Evolutionary conservation across 768 basidiomycete species (phyloP).

Genomic region (Boletus subcaerulescens): DNA sequence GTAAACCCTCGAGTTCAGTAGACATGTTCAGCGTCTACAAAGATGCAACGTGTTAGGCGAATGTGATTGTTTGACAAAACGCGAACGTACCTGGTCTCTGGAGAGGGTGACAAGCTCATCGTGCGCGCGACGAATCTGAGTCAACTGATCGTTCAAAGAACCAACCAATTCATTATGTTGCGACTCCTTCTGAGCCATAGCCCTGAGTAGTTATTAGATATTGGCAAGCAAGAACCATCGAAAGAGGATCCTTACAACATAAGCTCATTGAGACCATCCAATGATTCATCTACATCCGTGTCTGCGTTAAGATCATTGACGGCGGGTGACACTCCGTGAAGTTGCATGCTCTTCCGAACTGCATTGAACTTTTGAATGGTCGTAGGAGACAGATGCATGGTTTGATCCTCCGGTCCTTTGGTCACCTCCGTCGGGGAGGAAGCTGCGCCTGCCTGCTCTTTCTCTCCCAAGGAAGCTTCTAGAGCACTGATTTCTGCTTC

Average conservation of each 20-base stretch:
- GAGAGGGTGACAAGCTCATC: constrained; percentile 80
- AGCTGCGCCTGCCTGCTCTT: constrained; percentile 19
- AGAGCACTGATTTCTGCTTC: constrained; percentile 86
- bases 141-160: constrained; percentile 62
- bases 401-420: constrained; percentile 22
- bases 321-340: constrained; percentile 38
- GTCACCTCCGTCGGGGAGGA: background rate
- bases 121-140: constrained; percentile 69
- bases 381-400: constrained; percentile 58
- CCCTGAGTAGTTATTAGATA: constrained; percentile 44
- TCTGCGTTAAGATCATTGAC: constrained; percentile 33
- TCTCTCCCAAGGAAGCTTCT: constrained; percentile 51
- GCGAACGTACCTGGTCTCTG: constrained; percentile 67
- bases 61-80: background rate
- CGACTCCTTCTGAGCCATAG: constrained; percentile 97
- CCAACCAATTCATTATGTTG: constrained; percentile 81
- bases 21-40: constrained; percentile 81
- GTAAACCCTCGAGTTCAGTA: constrained; percentile 75
- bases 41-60: background rate
- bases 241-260: constrained; percentile 66
- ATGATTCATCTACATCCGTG: constrained; percentile 57
- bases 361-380: constrained; percentile 73
- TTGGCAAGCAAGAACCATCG: constrained; percentile 1
- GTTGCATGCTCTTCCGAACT: constrained; percentile 64
- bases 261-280: constrained; percentile 82